Evolutionary conservation across 768 basidiomycete species (phyloP).

Genomic region (Mycena crocata): DNA sequence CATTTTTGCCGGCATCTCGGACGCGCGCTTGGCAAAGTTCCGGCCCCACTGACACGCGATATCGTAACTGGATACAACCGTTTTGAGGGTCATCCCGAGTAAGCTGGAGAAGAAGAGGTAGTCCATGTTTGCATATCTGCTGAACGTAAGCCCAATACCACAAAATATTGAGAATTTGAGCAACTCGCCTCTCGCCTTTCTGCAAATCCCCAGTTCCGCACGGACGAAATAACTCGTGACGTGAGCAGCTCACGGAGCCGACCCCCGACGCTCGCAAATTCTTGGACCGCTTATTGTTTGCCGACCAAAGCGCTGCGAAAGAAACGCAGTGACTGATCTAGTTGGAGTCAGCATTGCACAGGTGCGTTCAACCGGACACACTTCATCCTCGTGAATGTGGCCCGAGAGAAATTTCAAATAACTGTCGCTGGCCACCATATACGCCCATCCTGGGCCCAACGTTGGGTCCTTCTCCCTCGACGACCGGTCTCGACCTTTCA

Average conservation of each 20-base stretch:
- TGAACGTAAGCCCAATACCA: not conserved
- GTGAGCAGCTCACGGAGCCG: not conserved
- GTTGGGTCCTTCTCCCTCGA: no score
- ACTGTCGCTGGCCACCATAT: not conserved
- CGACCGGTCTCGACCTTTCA: not conserved
- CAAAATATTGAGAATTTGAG: not conserved
- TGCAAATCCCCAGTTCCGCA: not conserved
- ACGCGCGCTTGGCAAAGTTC: not conserved
- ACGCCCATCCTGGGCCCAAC: not conserved
- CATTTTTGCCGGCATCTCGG: not conserved
- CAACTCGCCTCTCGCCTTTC: not conserved
- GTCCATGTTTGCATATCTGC: conserved; percentile 3
- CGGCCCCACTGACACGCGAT: no score
- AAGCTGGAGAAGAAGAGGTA: not conserved
- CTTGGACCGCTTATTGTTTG: not conserved
- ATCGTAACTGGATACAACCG: not conserved
- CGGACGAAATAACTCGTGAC: not conserved
- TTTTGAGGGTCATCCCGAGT: not conserved
- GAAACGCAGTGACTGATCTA: not conserved
- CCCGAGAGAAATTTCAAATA: not conserved
- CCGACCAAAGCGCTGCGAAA: not conserved
- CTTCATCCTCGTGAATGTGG: not conserved
- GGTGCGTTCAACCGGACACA: no score
- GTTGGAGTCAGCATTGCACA: not conserved
- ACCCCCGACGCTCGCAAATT: not conserved